Percentiles rank a stretch among this genome's conserved stretches.
Evolutionary conservation across 805 yeast species (phyloP).

Genomic region (Schwanniomyces polymorphus): DNA sequence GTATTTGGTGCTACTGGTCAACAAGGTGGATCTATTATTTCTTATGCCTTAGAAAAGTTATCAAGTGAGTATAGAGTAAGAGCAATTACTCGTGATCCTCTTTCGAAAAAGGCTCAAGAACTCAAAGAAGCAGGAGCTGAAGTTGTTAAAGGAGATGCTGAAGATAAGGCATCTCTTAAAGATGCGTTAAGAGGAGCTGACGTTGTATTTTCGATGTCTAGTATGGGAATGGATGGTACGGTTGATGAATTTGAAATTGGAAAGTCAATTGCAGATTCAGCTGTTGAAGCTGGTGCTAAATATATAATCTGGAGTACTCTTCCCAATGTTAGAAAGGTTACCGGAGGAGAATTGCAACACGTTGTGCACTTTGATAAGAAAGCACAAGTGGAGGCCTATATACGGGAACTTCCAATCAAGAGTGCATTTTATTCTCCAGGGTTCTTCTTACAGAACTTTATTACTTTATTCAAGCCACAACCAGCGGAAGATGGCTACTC

Average conservation of each 20-base stretch:
- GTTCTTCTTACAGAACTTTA: constrained; percentile 5
- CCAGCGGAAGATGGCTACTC: constrained; percentile 1
- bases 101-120: constrained; percentile 2
- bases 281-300: constrained; percentile 2
- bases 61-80: constrained; percentile 8
- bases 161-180: constrained; percentile 1
- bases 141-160: constrained; percentile 10
- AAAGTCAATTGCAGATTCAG: constrained; percentile 5
- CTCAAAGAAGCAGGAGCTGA: constrained; percentile 12
- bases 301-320: constrained; percentile 6
- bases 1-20: constrained; percentile 21
- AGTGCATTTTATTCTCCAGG: constrained; percentile 6
- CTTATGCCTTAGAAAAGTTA: constrained; percentile 6
- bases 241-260: constrained; percentile 7
- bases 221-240: constrained; percentile 9
- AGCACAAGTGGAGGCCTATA: constrained; percentile 6
- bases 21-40: constrained; percentile 23
- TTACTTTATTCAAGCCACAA: not conserved
- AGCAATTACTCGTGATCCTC: constrained; percentile 11
- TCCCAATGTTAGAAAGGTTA: not conserved
- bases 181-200: constrained; percentile 6
- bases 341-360: constrained; percentile 2
- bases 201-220: constrained; percentile 4
- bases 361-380: constrained; percentile 3
- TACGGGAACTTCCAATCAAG: constrained; percentile 4